Base-by-base conservation (phyloP, 1,284 basidiomycete genomes). In the Bjerkandera adusta region DNA sequence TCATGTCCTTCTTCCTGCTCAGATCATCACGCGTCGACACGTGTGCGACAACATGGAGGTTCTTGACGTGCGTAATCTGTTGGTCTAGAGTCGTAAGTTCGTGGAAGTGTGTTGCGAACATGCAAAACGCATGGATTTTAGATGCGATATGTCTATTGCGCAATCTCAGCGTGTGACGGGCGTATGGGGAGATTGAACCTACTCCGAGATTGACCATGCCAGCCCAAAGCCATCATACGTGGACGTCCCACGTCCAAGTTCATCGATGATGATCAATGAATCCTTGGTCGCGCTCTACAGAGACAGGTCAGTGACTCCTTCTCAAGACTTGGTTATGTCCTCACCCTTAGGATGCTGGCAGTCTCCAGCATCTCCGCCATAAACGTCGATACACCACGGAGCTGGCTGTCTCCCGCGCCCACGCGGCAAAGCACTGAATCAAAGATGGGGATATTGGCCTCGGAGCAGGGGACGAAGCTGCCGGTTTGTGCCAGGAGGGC, bases 361-460 rank as follows among this genome's bases (percentile, higher is more conserved):
- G 95, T 99, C 67, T 96, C 92, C 10, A 96, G 75, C 97, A 99
- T 99, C 70, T 99, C 97, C 3, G 95, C 94, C 96, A 99, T 99
- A 65, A 99, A 99, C 0, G 97, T 99, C 24, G 92, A 97, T 3
- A 99, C 92, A 13, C 96, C 97, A 67, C 98, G 98, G 35, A 98
- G 72, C 65, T 98, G 95, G 65, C 90, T 95, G 64, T 99, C 97
- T 1, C 97, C 97, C 0, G 97, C 97, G 5, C 97, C 97, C 1
- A 99, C 96, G 56, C 97, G 80, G 47, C 96, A 97, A 3, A 99
- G 71, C 41, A 99, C 89, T 12, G 93, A 97, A 68, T 99, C 97
- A 56, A 98, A 99, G 40, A 99, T 83, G 0, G 96, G 97, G 10
- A 99, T 60, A 35, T 77, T 74, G 0, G 96, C 97, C 55, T 85